A percentile compares a stretch with the other conserved stretches of the same genome.
These are phyloP conservation scores for Mucor saturninus DNA, from an alignment of 371 early-diverging fungal genomes.

Conservation along the genomic window DNA sequence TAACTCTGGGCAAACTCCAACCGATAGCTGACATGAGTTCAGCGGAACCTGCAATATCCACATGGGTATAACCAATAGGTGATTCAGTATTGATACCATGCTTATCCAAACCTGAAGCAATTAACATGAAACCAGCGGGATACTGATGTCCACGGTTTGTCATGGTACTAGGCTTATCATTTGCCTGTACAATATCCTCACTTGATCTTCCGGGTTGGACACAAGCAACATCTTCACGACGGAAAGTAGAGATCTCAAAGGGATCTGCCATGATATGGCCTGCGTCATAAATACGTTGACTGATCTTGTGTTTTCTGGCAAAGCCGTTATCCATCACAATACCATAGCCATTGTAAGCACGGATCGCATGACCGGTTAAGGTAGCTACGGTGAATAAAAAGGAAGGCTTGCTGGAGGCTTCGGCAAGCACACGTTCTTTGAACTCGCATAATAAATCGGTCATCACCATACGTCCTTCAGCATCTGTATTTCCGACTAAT, in stretches of 20 bases:
- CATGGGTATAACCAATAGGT: conserved; percentile 81
- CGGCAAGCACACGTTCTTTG: conserved; percentile 72
- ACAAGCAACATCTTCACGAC: conserved; percentile 79
- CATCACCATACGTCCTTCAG: conserved; percentile 94
- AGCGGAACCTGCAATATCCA: conserved; percentile 86
- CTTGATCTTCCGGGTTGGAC: conserved; percentile 66
- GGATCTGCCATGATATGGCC: conserved; percentile 83
- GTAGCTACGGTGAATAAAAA: conserved; percentile 87
- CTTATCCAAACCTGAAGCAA: conserved; percentile 78
- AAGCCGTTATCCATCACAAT: conserved; percentile 83
- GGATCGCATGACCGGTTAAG: conserved; percentile 85
- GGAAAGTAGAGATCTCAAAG: conserved; percentile 81
- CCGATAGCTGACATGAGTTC: conserved; percentile 69
- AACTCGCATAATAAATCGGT: conserved; percentile 80
- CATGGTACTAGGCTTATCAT: conserved; percentile 70
- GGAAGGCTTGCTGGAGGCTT: conserved; percentile 44
- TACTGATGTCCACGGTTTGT: conserved; percentile 88
- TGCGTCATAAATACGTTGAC: conserved; percentile 66
- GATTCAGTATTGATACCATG: conserved; percentile 71
- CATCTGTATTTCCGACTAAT: conserved; percentile 87
- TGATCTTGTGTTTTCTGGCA: conserved; percentile 68
- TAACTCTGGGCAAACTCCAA: conserved; percentile 73
- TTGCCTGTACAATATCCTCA: conserved; percentile 87
- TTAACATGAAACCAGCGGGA: conserved; percentile 85
- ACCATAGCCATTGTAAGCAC: conserved; percentile 81